Evolutionary conservation across 73 alveolate species (phyloP).

Genomic region (Paramecium tetraurelia): DNA sequence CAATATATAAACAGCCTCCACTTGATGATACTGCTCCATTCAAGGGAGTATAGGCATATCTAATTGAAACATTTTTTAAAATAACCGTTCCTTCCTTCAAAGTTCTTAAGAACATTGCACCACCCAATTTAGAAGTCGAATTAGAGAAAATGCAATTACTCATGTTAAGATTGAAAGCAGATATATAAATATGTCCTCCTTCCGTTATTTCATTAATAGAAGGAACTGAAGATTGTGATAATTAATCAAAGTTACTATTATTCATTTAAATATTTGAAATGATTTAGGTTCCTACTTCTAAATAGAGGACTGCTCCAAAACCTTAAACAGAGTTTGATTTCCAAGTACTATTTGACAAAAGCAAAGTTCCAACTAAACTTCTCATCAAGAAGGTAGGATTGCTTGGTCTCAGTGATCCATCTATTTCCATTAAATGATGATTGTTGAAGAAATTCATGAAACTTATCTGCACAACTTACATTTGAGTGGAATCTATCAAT

Average conservation of each 20-base stretch:
- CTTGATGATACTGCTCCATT: neutral
- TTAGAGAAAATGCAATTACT: neutral
- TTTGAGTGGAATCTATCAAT: neutral
- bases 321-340: neutral
- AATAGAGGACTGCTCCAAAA: slow-evolving; percentile 16
- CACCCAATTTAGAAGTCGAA: slow-evolving; percentile 27
- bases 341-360: neutral
- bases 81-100: neutral
- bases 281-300: neutral
- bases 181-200: neutral
- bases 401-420: slow-evolving; percentile 12
- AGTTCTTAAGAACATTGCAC: neutral
- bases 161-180: neutral
- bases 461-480: neutral
- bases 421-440: neutral
- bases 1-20: slow-evolving; percentile 37
- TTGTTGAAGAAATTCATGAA: neutral
- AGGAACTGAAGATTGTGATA: neutral
- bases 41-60: slow-evolving; percentile 6
- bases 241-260: neutral
- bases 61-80: neutral
- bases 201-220: neutral
- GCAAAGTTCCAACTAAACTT: slow-evolving; percentile 4
- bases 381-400: slow-evolving; percentile 15
- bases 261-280: neutral